These are phyloP conservation scores for Tillandsia fasciculata DNA, from an alignment of 176 grass and related monocot species.

Conservation along the genomic window DNA sequence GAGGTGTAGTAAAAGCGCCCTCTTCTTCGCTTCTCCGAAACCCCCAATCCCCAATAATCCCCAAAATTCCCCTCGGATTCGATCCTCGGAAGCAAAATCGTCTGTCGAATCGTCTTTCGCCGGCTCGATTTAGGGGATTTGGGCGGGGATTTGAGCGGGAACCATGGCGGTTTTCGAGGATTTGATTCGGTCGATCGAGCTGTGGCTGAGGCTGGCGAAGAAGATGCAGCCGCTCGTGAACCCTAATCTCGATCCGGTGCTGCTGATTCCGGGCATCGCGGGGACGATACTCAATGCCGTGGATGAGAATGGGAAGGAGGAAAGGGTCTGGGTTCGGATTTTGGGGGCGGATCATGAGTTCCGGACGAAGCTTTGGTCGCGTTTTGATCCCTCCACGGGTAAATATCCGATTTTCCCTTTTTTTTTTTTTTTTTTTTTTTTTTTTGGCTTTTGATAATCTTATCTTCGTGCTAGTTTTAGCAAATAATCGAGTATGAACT, in stretches of 20 bases:
- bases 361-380: slow-evolving; percentile 63
- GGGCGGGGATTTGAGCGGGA: background rate
- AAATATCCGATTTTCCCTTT: background rate
- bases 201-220: slow-evolving; percentile 52
- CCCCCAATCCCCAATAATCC: background rate
- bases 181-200: slow-evolving; percentile 67
- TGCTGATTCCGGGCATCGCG: slow-evolving; percentile 77
- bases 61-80: background rate
- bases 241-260: slow-evolving; percentile 68
- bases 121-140: background rate
- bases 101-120: no score
- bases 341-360: slow-evolving; percentile 82
- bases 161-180: slow-evolving; percentile 63
- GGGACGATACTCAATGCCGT: slow-evolving; percentile 71
- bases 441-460: background rate
- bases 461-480: no score
- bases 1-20: background rate
- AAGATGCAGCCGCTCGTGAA: slow-evolving; percentile 48
- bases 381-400: slow-evolving; percentile 78
- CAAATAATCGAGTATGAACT: background rate
- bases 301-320: slow-evolving; percentile 67
- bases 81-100: no score
- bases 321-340: slow-evolving; percentile 87
- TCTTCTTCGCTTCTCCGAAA: background rate
- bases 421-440: background rate